Percentiles rank a stretch among this genome's conserved stretches.
phyloP scores from a whole-genome alignment of 2,329 filamentous ascomycete genomes.

The Rutstroemia sp. region DNA sequence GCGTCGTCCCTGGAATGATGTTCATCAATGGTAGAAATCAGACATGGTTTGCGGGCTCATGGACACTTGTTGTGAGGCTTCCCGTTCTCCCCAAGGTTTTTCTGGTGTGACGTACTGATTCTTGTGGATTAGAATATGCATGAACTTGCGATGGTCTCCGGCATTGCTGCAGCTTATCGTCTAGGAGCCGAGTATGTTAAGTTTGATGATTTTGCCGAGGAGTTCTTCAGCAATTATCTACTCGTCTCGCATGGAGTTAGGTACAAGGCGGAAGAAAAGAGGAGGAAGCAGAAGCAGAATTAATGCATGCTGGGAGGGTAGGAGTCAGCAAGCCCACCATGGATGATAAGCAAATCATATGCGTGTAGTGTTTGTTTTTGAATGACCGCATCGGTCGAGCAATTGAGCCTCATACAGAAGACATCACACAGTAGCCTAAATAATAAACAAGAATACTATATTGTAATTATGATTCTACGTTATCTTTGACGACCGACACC shows the following conservation, averaged over 20 bases:
- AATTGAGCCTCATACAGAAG: too few relatives aligned
- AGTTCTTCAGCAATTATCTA: slow-evolving; percentile 41
- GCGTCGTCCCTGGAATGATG: slow-evolving; percentile 66
- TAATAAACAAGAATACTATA: too few relatives aligned
- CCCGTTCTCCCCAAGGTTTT: not conserved
- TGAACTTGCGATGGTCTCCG: slow-evolving; percentile 62
- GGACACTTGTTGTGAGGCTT: slow-evolving; percentile 26
- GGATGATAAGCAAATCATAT: too few relatives aligned
- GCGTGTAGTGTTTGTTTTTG: too few relatives aligned
- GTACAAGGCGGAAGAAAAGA: slow-evolving; percentile 29
- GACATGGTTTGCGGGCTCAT: slow-evolving; percentile 36
- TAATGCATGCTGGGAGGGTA: not conserved
- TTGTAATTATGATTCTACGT: too few relatives aligned
- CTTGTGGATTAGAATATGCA: slow-evolving; percentile 48
- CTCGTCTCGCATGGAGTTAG: slow-evolving; percentile 38
- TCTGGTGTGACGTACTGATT: not conserved
- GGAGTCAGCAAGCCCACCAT: too few relatives aligned
- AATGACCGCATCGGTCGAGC: too few relatives aligned
- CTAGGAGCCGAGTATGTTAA: slow-evolving; percentile 58
- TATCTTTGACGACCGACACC: too few relatives aligned
- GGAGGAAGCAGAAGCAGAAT: slow-evolving; percentile 18
- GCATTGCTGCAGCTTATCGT: slow-evolving; percentile 63
- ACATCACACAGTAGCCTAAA: too few relatives aligned
- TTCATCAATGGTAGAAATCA: slow-evolving; percentile 57
- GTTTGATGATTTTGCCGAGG: slow-evolving; percentile 46